Evolutionary conservation across 192 early-diverging fungal genomes (phyloP), one percentile per base, ranked within the genome.

Genomic region (Gamsiella multidivaricata): DNA sequence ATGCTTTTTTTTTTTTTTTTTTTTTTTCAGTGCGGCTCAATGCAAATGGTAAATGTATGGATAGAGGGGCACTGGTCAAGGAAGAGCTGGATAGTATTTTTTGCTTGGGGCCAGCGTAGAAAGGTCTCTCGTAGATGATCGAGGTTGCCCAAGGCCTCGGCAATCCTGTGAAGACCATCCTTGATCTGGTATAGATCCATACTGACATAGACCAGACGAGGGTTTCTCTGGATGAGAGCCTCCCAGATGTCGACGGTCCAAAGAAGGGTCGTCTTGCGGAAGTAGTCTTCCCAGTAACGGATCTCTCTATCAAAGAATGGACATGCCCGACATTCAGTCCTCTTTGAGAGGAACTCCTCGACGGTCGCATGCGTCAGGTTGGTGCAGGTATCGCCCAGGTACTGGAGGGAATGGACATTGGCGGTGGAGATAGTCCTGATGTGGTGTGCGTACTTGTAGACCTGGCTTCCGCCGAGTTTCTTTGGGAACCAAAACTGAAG

Each of bases 401-500:
- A 55, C 6, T 34, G 10, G 32, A 55, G 36, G 17, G 54, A 55
- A 20, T 55, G 54, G 31, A 55, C 32, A n/a, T 55, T 55, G 9
- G 54, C 54, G 4, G 28, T n/a, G 17, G n/a, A 6, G n/a, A 34
- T 55, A n/a, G 31, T 55, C 33, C 20, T 55, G 12, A 32, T 46
- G 45, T 18, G n/a, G 45, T 46, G 45, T 18, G 45, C n/a, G n/a
- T 46, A 46, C 17, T 46, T 46, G 45, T 12, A n/a, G 15, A 46
- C 45, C 45, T n/a, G 45, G 17, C 15, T n/a, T 18, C 45, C 45
- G 5, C 45, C 45, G n/a, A 18, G 17, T 46, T n/a, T 10, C 54
- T 12, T 2, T 34, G 54, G 32, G 33, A 5, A n/a, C 15, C 15
- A 46, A n/a, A n/a, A n/a, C 45, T 5, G 45, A n/a, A n/a, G n/a